Conservation (phyloP, 768 basidiomycete genomes). For the Clathrus columnatus region DNA sequence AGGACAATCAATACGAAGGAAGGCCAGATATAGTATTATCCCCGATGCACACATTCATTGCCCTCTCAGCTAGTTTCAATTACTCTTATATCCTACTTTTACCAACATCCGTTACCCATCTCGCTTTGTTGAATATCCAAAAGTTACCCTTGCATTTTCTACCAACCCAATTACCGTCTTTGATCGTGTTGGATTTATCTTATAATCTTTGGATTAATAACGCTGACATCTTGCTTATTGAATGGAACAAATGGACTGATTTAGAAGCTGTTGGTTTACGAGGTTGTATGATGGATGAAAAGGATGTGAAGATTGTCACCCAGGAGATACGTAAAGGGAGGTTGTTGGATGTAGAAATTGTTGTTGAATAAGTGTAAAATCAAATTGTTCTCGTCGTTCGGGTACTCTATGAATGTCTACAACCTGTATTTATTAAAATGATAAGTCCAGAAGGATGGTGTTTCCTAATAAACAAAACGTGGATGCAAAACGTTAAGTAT, state of each 20-base stretch:
- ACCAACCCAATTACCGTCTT: slow-evolving; percentile 49
- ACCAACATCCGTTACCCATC: slow-evolving; percentile 55
- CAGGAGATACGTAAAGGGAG: slow-evolving; percentile 44
- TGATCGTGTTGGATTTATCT: slow-evolving; percentile 58
- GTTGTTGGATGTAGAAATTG: slow-evolving; percentile 54
- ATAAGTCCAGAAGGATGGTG: too few species aligned
- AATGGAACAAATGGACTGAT: slow-evolving; percentile 49
- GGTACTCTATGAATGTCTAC: too few species aligned
- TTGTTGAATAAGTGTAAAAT: slow-evolving; percentile 33
- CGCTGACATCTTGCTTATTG: neutral
- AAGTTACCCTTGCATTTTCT: slow-evolving; percentile 48
- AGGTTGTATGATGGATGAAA: slow-evolving; percentile 38
- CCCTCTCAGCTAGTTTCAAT: slow-evolving; percentile 42
- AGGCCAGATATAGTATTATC: slow-evolving; percentile 16
- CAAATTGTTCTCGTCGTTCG: too few species aligned
- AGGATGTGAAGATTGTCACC: slow-evolving; percentile 26
- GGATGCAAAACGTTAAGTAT: slow-evolving; percentile 40
- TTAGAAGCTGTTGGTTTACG: slow-evolving; percentile 50
- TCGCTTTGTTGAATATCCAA: slow-evolving; percentile 48
- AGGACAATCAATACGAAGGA: slow-evolving; percentile 37
- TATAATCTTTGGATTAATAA: slow-evolving; percentile 44
- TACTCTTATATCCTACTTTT: slow-evolving; percentile 33
- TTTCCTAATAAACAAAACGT: slow-evolving; percentile 17
- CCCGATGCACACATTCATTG: slow-evolving; percentile 38
- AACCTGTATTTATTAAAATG: too few species aligned